These are phyloP conservation scores for Vitis rotundifolia DNA, from an alignment of 164 flowering plant species.

Conservation along the genomic window DNA sequence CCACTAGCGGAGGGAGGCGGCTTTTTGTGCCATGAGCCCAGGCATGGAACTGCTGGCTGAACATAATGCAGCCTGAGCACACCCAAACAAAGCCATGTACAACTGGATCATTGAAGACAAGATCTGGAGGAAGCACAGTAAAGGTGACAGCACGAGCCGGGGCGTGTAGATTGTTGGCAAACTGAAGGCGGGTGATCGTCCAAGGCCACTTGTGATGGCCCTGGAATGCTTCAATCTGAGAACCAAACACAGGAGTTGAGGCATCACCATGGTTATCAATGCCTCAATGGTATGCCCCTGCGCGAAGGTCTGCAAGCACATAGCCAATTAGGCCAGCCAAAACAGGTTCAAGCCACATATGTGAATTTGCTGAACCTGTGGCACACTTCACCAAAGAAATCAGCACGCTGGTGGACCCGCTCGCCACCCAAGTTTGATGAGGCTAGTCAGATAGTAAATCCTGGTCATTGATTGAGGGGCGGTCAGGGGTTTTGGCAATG, in stretches of 20 bases:
- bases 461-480: constrained; percentile 36
- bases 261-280: constrained; percentile 83
- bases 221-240: constrained; percentile 82
- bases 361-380: constrained; percentile 19
- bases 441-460: constrained; percentile 63
- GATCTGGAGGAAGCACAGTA: constrained; percentile 54
- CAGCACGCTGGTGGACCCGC: constrained; percentile 66
- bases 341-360: constrained; percentile 48
- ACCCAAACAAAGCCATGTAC: constrained; percentile 50
- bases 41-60: constrained; percentile 93
- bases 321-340: constrained; percentile 65
- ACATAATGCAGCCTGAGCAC: constrained; percentile 78
- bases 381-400: constrained; percentile 51
- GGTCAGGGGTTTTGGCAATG: neutral
- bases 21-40: constrained; percentile 89
- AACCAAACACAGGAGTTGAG: constrained; percentile 67
- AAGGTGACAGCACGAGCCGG: constrained; percentile 59
- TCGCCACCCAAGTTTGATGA: constrained; percentile 80
- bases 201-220: constrained; percentile 84
- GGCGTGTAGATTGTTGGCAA: constrained; percentile 75
- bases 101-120: constrained; percentile 32
- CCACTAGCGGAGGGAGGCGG: constrained; percentile 59
- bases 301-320: constrained; percentile 72
- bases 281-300: constrained; percentile 91
- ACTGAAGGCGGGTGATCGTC: constrained; percentile 77